Conservation (phyloP, 306 rosid species). For the Vigna angularis region DNA sequence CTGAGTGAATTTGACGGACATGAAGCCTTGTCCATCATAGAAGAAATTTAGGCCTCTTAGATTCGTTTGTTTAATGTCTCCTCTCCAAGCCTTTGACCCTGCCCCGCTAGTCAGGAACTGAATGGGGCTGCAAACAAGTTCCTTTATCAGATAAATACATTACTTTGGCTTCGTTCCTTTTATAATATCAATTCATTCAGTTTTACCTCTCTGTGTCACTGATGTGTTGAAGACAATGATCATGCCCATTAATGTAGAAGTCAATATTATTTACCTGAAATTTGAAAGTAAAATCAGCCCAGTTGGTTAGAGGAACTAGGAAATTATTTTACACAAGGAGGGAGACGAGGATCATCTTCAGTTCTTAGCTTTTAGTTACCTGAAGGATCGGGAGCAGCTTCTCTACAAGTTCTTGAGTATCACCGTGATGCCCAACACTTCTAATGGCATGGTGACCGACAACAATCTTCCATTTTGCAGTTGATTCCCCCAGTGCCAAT, state of each 20-base stretch:
- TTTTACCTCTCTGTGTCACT: slow-evolving; percentile 63
- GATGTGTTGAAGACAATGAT: slow-evolving; percentile 67
- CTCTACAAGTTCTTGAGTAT: slow-evolving; percentile 50
- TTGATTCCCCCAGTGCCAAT: slow-evolving; percentile 44
- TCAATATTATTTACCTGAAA: slow-evolving; percentile 57
- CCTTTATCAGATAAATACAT: slow-evolving; percentile 38
- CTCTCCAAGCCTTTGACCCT: slow-evolving; percentile 73
- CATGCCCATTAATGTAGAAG: slow-evolving; percentile 67
- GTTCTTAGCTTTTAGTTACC: slow-evolving; percentile 38
- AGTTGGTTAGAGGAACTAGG: slow-evolving; percentile 16
- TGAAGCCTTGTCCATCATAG: slow-evolving; percentile 73
- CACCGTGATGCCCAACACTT: slow-evolving; percentile 62
- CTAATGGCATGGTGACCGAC: slow-evolving; percentile 62
- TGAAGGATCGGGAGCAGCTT: slow-evolving; percentile 62
- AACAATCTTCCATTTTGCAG: slow-evolving; percentile 56
- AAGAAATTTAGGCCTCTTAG: slow-evolving; percentile 52
- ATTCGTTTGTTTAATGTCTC: slow-evolving; percentile 42
- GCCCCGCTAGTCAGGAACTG: slow-evolving; percentile 64
- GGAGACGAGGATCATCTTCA: neutral
- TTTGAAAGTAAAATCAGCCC: neutral
- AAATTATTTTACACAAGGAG: neutral
- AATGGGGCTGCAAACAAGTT: slow-evolving; percentile 55
- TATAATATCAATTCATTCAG: slow-evolving; percentile 1
- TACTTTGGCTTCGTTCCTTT: neutral
- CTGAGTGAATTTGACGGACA: slow-evolving; percentile 56